These are phyloP conservation scores for Sabuloglossum arenarium DNA, from an alignment of 495 filamentous ascomycete species.

Conservation along the genomic window DNA sequence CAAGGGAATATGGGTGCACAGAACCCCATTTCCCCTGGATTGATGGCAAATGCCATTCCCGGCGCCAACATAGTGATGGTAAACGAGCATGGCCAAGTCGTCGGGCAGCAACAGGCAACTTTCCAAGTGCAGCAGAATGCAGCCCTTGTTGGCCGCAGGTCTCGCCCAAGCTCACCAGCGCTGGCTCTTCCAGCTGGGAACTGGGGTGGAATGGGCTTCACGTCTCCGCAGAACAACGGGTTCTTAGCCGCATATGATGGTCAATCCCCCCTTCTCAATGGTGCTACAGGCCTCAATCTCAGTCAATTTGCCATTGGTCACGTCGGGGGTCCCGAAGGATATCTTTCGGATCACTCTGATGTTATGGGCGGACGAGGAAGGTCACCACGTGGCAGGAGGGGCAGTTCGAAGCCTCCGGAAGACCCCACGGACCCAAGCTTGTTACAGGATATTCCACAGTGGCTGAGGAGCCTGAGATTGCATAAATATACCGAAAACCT, in stretches of 20 bases:
- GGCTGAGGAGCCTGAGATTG: slow-evolving; percentile 82
- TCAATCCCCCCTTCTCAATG: slow-evolving; percentile 48
- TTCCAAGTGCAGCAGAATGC: slow-evolving; percentile 70
- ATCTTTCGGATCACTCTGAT: slow-evolving; percentile 86
- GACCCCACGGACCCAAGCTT: slow-evolving; percentile 84
- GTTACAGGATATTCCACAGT: slow-evolving; percentile 86
- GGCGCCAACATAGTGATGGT: slow-evolving; percentile 64
- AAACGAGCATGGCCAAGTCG: slow-evolving; percentile 74
- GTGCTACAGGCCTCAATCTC: slow-evolving; percentile 47
- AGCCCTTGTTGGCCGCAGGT: slow-evolving; percentile 42
- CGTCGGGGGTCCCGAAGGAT: slow-evolving; percentile 52
- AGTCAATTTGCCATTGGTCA: slow-evolving; percentile 46
- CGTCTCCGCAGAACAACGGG: slow-evolving; percentile 85
- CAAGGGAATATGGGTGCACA: slow-evolving; percentile 21
- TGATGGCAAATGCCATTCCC: slow-evolving; percentile 29
- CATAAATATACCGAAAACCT: slow-evolving; percentile 98
- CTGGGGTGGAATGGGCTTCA: slow-evolving; percentile 51
- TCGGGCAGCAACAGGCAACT: slow-evolving; percentile 66
- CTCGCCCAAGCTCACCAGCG: slow-evolving; percentile 83
- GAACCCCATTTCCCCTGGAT: slow-evolving; percentile 28
- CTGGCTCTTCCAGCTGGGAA: slow-evolving; percentile 55
- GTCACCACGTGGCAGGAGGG: slow-evolving; percentile 78
- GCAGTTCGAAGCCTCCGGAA: slow-evolving; percentile 93
- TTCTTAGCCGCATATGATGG: slow-evolving; percentile 81
- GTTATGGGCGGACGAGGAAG: slow-evolving; percentile 51